Evolutionary conservation across 2,329 filamentous ascomycete species (phyloP), one percentile per base, ranked within the genome.

Genomic region (Colletotrichum sp.): DNA sequence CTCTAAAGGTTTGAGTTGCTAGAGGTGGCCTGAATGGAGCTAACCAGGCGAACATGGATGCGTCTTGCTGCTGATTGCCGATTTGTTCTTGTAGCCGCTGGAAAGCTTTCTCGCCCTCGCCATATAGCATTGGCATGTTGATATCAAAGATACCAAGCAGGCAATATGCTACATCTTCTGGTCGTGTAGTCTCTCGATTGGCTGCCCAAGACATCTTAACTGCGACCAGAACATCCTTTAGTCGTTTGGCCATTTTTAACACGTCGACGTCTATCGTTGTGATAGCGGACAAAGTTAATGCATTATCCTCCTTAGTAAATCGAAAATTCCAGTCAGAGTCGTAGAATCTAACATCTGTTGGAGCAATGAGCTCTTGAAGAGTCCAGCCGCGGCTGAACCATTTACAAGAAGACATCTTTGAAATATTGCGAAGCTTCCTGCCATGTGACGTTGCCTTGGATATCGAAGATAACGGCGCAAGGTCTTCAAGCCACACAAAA

Each of bases 141-240:
- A 83, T 77, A 48, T 77, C 74, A 36, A 83, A 82, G 4, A 83
- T 66, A 4, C 82, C 82, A 4, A 82, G 65, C 10, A 83, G 71
- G 12, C 77, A 80, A 24, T 82, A 83, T 1, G 81, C 81, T 0
- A 72, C 57, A 66, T 83, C 81, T 39, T 82, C 78, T 60, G 64
- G 6, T 2, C 78, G 74, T 4, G 69, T 81, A 3, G 79, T 82
- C 68, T 74, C 24, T 39, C 82, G 72, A 6, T 68, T 55, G 1
- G 81, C 74, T n/a, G 79, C 80, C 82, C 81, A 83, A 2, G 77
- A 80, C 81, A 83, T 83, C 65, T 78, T 79, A 18, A 74, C 60
- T 3, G 80, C 80, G 9, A 81, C 71, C 34, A 63, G 43, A 3
- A 68, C 16, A 7, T 43, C 24, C 3, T 55, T 9, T 1, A 73